phyloP scores from a whole-genome alignment of 23 red algal genomes.

The Gracilariopsis chorda region DNA sequence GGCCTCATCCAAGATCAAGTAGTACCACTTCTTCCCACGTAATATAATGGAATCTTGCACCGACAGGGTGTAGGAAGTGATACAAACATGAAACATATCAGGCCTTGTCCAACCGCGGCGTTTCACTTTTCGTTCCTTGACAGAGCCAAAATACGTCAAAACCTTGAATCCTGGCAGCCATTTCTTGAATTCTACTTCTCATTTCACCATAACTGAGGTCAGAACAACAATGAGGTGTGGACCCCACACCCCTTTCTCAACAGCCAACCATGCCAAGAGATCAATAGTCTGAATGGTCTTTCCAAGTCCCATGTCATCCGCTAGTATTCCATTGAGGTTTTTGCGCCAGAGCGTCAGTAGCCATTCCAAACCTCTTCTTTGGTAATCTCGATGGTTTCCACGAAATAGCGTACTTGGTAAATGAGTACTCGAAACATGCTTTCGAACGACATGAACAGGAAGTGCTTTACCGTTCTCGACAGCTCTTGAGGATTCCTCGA shows the following conservation, averaged over 20 bases:
- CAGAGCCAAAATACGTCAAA: constrained; percentile 75
- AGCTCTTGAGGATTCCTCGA: too few species aligned
- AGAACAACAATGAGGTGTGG: constrained; percentile 94
- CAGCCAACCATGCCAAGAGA: constrained; percentile 80
- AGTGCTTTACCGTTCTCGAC: neutral
- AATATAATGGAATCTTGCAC: constrained; percentile 73
- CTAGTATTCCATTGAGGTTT: constrained; percentile 90
- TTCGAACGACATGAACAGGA: too few species aligned
- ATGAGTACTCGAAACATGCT: neutral
- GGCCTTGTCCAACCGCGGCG: constrained; percentile 84
- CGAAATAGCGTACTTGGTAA: constrained; percentile 62
- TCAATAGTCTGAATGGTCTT: constrained; percentile 97
- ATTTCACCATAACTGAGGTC: constrained; percentile 93
- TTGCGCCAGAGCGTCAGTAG: constrained; percentile 81
- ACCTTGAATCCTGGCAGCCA: constrained; percentile 87
- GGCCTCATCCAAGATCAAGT: constrained; percentile 97
- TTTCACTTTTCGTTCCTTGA: constrained; percentile 76
- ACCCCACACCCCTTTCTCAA: constrained; percentile 76
- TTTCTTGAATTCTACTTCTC: constrained; percentile 98
- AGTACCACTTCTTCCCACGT: constrained; percentile 82
- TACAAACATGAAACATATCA: constrained; percentile 87
- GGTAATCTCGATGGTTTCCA: constrained; percentile 76
- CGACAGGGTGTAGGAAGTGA: constrained; percentile 87
- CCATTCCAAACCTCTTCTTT: constrained; percentile 86
- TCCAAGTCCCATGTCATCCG: constrained; percentile 99